phyloP scores from a whole-genome alignment of 192 early-diverging fungal species.

The Entomortierella lignicola region DNA sequence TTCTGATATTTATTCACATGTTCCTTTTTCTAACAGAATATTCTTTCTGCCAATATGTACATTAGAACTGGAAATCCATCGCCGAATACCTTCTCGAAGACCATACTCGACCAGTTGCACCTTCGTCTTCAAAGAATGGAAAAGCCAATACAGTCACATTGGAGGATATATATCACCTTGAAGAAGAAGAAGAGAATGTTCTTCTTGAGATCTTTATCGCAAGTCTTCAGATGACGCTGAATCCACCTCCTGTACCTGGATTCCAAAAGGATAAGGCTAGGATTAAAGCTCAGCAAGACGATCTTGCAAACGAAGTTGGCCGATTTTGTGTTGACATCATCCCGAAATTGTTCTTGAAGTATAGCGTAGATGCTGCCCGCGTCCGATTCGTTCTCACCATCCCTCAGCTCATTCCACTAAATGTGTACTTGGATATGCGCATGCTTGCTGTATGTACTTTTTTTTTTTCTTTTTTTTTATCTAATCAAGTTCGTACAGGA shows the following conservation, averaged over 20 bases:
- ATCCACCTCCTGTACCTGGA: slow-evolving; percentile 30
- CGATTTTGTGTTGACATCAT: slow-evolving; percentile 52
- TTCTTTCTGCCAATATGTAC: not conserved
- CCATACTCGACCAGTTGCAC: slow-evolving; percentile 15
- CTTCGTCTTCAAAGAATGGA: slow-evolving; percentile 6
- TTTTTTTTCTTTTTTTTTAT: not conserved
- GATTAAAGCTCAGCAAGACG: slow-evolving; percentile 52
- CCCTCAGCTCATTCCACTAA: slow-evolving; percentile 59
- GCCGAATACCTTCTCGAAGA: slow-evolving; percentile 62
- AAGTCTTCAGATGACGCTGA: slow-evolving; percentile 52
- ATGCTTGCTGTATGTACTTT: slow-evolving; percentile 51
- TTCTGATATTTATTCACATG: not conserved
- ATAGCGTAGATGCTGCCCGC: slow-evolving; percentile 54
- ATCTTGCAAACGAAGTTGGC: slow-evolving; percentile 56
- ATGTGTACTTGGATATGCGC: slow-evolving; percentile 60
- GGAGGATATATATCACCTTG: slow-evolving; percentile 56
- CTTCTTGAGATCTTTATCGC: slow-evolving; percentile 61
- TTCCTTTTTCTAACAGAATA: not conserved
- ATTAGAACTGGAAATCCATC: slow-evolving; percentile 62
- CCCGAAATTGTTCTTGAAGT: slow-evolving; percentile 59
- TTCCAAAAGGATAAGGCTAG: slow-evolving; percentile 53
- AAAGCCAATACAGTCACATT: slow-evolving; percentile 12
- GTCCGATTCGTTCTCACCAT: slow-evolving; percentile 56
- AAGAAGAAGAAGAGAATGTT: slow-evolving; percentile 65
- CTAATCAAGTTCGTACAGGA: not conserved